Evolutionary conservation across 352 stramenopile genomes (phyloP), one percentile per base, ranked within the genome.

Genomic region (Phytophthora meadii): DNA sequence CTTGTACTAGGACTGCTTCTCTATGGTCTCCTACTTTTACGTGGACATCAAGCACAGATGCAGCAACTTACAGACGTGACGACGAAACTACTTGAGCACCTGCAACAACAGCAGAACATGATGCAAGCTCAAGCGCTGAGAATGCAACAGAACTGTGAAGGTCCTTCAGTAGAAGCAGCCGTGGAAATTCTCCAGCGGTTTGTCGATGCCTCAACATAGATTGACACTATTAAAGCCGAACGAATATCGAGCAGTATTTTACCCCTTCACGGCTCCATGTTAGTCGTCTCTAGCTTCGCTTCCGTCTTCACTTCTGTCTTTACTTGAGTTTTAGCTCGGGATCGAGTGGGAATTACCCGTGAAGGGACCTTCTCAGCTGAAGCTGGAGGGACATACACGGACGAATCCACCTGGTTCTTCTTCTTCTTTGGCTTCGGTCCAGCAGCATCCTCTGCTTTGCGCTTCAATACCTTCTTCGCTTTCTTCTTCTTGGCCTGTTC

Each of bases 31-130:
- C 9, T 83, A 44, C 54, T 83, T 1, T 61, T 83, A 10, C 77
- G 69, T 7, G 61, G 55, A n/a, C 66, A 86, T n/a, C 72, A 83
- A 14, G 49, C 48, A 14, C 77, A 86, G 42, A 74, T 83, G 62
- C 62, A 82, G 39, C 74, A 81, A 30, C 72, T 86, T 37, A 74
- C 68, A 5, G 25, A 63, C 10, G 75, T 53, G 14, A 85, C 76
- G 11, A 72, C 56, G 25, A 68, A 71, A 65, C 45, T 85, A 34
- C 49, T 85, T 4, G 64, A 81, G 7, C 63, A 73, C 15, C 40
- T 84, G 0, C 58, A 79, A 40, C 55, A 71, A 40, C 65, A 72
- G 37, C 52, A 73, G 28, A 63, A 22, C 22, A 51, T 65, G 36
- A 64, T 71, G 50, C 48, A 70, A 37, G 17, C 41, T 5, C 48